phyloP scores from a whole-genome alignment of 495 filamentous ascomycete genomes.

The Pyronema domesticum region DNA sequence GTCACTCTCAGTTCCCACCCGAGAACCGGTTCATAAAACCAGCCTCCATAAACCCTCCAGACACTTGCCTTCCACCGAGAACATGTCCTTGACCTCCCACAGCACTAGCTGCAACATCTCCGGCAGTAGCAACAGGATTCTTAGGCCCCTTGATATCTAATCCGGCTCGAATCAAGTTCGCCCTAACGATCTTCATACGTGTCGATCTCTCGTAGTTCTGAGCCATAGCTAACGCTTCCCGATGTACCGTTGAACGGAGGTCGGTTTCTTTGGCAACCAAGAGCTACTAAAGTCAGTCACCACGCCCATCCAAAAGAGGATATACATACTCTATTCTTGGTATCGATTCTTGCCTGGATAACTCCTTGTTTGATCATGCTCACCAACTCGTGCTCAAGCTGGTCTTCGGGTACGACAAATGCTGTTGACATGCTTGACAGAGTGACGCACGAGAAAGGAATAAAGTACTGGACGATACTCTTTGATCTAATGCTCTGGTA shows the following conservation, averaged over 20 bases:
- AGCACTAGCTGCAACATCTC: background rate
- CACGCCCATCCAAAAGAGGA: background rate
- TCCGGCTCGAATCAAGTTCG: slow-evolving; percentile 55
- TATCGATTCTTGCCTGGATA: slow-evolving; percentile 68
- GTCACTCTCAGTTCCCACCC: too few relatives aligned
- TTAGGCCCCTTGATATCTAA: slow-evolving; percentile 44
- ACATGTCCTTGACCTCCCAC: background rate
- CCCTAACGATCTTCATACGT: slow-evolving; percentile 52
- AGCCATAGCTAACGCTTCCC: slow-evolving; percentile 44
- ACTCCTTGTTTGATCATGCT: slow-evolving; percentile 52
- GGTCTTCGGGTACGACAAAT: slow-evolving; percentile 29
- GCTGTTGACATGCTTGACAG: slow-evolving; percentile 49
- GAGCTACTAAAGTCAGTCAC: slow-evolving; percentile 29
- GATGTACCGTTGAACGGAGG: slow-evolving; percentile 47
- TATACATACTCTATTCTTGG: slow-evolving; percentile 47
- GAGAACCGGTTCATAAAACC: background rate
- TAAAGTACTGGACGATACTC: slow-evolving; percentile 77
- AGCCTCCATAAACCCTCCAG: background rate
- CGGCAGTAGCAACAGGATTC: background rate
- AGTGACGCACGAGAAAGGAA: slow-evolving; percentile 60
- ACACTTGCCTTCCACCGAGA: slow-evolving; percentile 3
- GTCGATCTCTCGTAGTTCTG: slow-evolving; percentile 54
- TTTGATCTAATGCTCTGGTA: slow-evolving; percentile 64
- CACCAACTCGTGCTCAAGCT: slow-evolving; percentile 38
- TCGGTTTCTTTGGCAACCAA: slow-evolving; percentile 52